These are phyloP conservation scores for Trichophyton equinum DNA, from an alignment of 2,329 filamentous ascomycete species.

Conservation along the genomic window DNA sequence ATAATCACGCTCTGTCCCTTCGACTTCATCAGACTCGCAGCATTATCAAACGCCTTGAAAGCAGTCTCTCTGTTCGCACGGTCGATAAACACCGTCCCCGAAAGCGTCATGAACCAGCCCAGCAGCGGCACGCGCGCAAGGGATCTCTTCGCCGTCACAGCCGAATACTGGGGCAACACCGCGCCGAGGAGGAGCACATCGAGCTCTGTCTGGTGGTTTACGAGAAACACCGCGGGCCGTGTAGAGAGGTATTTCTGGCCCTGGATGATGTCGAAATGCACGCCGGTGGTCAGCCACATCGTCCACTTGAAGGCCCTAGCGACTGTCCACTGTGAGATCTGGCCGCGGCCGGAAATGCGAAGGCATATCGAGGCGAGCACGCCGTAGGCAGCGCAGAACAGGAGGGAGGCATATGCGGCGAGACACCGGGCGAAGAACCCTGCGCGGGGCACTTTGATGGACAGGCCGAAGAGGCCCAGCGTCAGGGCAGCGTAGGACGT, in stretches of 20 bases:
- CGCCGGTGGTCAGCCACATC: conserved; percentile 63
- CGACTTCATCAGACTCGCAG: conserved; percentile 63
- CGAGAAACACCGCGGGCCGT: conserved; percentile 79
- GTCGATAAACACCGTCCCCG: conserved; percentile 89
- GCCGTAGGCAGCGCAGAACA: conserved; percentile 54
- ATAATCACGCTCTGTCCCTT: conserved; percentile 50
- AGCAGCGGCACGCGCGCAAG: conserved; percentile 70
- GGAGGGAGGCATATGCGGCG: conserved; percentile 33
- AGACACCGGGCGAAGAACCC: conserved; percentile 37
- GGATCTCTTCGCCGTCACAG: conserved; percentile 80
- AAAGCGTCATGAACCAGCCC: conserved; percentile 87
- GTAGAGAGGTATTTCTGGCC: conserved; percentile 53
- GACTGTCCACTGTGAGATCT: conserved; percentile 73
- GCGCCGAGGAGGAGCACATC: conserved; percentile 83
- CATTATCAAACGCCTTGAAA: conserved; percentile 70
- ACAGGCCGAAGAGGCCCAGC: conserved; percentile 34
- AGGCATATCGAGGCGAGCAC: conserved; percentile 61
- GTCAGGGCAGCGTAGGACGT: conserved; percentile 53
- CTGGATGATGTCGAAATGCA: conserved; percentile 59
- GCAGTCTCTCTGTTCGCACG: conserved; percentile 73
- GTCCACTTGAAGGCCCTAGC: conserved; percentile 66
- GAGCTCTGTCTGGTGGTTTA: conserved; percentile 92
- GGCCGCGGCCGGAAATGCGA: conserved; percentile 56
- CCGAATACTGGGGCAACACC: conserved; percentile 84
- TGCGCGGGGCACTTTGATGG: conserved; percentile 31